phyloP scores from a whole-genome alignment of 768 basidiomycete genomes.

The Termitomyces sp. region DNA sequence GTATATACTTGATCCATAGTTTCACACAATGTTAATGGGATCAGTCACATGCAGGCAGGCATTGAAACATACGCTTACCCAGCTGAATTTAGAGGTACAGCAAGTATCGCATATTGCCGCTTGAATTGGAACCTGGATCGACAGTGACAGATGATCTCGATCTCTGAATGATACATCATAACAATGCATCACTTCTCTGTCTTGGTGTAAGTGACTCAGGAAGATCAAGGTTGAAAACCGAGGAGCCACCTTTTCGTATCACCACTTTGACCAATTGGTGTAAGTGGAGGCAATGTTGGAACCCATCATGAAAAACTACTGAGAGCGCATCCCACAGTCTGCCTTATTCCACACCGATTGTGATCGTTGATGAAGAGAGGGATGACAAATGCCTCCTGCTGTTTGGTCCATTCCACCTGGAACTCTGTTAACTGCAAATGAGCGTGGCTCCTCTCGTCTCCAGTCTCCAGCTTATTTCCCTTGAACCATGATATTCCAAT shows the following conservation, averaged over 20 bases:
- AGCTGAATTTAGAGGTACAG: background rate
- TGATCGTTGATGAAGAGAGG: background rate
- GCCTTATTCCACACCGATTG: background rate
- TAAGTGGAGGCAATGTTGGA: background rate
- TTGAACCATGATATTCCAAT: too few species aligned
- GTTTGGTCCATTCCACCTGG: too few species aligned
- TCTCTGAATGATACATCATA: background rate
- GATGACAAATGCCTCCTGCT: background rate
- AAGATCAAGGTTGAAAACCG: background rate
- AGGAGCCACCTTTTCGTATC: background rate
- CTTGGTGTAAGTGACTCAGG: too few species aligned
- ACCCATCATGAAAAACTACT: too few species aligned
- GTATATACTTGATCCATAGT: background rate
- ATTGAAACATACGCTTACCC: background rate
- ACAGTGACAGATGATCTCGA: background rate
- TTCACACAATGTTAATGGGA: too few species aligned
- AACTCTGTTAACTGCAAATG: too few species aligned
- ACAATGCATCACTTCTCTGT: too few species aligned
- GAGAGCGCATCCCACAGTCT: too few species aligned
- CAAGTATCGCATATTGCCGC: background rate
- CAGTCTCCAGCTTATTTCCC: too few species aligned
- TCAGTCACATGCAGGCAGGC: background rate
- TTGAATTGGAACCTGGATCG: background rate
- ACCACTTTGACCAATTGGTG: background rate
- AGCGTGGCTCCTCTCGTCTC: too few species aligned